These are phyloP conservation scores for Raddia guianensis DNA, from an alignment of 176 grass and related monocot genomes.

Conservation along the genomic window DNA sequence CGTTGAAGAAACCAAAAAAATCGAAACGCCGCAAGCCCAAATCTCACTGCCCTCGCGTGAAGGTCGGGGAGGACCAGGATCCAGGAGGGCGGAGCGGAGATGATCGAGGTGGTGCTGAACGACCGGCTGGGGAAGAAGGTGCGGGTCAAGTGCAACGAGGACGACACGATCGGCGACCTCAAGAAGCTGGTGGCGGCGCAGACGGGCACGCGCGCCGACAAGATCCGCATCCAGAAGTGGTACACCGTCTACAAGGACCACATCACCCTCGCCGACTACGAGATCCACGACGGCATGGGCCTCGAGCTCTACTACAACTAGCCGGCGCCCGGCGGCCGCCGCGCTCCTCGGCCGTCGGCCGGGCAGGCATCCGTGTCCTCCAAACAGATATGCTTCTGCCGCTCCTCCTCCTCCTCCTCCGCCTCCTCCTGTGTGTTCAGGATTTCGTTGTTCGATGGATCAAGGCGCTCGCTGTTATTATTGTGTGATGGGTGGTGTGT, in stretches of 20 bases:
- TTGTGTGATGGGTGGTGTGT: no score
- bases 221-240: constrained; percentile 94
- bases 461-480: no score
- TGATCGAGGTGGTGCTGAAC: constrained; percentile 93
- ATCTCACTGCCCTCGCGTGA: not conserved
- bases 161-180: constrained; percentile 83
- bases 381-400: no score
- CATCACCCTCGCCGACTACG: constrained; percentile 90
- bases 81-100: constrained; percentile 29
- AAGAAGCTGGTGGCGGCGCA: constrained; percentile 83
- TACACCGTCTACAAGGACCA: constrained; percentile 88
- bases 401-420: no score
- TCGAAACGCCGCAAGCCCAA: not conserved
- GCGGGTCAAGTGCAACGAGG: constrained; percentile 83
- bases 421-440: no score
- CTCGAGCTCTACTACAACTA: constrained; percentile 90
- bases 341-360: no score
- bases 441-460: no score
- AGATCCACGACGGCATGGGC: constrained; percentile 85
- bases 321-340: not conserved
- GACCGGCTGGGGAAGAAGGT: constrained; percentile 93
- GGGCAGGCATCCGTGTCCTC: no score
- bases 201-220: constrained; percentile 73
- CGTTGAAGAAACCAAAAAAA: not conserved
- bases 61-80: no score